Conservation (phyloP, 208 protist genomes). For the Leishmania amazonensis region DNA sequence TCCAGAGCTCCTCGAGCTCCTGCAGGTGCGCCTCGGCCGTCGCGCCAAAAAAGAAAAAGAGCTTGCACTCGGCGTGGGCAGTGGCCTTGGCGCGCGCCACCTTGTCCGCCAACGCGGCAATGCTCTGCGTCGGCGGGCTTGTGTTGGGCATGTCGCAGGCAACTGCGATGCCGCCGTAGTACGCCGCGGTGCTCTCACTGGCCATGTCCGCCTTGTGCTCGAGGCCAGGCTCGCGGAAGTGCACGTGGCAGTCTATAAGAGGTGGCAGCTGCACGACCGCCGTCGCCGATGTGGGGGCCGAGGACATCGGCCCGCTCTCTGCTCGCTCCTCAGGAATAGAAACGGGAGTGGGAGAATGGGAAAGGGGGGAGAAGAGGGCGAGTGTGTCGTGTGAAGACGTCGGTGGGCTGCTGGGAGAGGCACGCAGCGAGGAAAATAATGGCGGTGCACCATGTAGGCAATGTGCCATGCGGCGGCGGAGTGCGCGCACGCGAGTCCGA, state of each 20-base stretch:
- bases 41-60: conserved; percentile 88
- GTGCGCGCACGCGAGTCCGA: neutral
- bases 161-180: conserved; percentile 87
- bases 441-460: too few species aligned
- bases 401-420: neutral
- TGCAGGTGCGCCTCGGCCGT: conserved; percentile 62
- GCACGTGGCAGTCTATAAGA: conserved; percentile 95
- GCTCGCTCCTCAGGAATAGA: neutral
- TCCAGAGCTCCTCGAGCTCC: conserved; percentile 80
- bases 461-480: neutral
- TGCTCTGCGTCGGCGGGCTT: conserved; percentile 74
- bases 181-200: conserved; percentile 87
- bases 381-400: neutral
- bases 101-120: conserved; percentile 74
- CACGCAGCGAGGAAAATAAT: too few species aligned
- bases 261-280: conserved; percentile 56
- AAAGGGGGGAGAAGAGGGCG: neutral
- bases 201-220: conserved; percentile 94
- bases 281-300: conserved; percentile 7
- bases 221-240: conserved; percentile 93
- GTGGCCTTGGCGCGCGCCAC: conserved; percentile 41
- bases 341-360: neutral
- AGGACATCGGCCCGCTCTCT: conserved; percentile 3
- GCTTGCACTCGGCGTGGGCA: conserved; percentile 28
- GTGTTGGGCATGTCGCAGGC: conserved; percentile 92